phyloP scores from a whole-genome alignment of 441 rosid species.

The Lagerstroemia fauriei region DNA sequence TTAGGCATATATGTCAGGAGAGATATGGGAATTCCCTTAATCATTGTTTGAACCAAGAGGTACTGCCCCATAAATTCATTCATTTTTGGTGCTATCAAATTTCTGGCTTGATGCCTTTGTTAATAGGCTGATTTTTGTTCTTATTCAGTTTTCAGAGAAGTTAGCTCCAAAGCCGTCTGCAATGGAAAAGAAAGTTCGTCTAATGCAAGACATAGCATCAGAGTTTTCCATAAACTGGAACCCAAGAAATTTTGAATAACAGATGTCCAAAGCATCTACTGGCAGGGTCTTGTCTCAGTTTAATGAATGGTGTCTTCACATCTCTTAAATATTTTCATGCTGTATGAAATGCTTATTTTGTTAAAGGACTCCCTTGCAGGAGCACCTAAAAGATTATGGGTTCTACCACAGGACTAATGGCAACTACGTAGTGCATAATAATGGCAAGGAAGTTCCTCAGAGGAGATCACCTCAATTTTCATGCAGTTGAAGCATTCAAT shows the following conservation, averaged over 20 bases:
- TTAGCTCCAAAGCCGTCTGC: slow-evolving; percentile 54
- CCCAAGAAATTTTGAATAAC: slow-evolving; percentile 54
- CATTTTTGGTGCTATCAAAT: slow-evolving; percentile 9
- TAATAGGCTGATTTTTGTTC: slow-evolving; percentile 23
- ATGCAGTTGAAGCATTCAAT: slow-evolving; percentile 29
- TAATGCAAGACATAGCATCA: slow-evolving; percentile 67
- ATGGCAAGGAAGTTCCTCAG: slow-evolving; percentile 32
- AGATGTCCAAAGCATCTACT: slow-evolving; percentile 41
- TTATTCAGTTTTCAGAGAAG: slow-evolving; percentile 59
- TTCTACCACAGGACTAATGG: slow-evolving; percentile 34
- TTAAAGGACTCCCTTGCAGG: not conserved
- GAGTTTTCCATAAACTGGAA: slow-evolving; percentile 81
- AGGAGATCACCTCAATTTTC: slow-evolving; percentile 33
- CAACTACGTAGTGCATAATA: slow-evolving; percentile 34
- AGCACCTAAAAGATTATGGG: slow-evolving; percentile 40
- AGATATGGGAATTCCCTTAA: slow-evolving; percentile 68
- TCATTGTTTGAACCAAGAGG: slow-evolving; percentile 69
- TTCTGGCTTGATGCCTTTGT: slow-evolving; percentile 18
- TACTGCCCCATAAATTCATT: slow-evolving; percentile 32
- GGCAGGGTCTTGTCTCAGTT: slow-evolving; percentile 47
- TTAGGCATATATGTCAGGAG: slow-evolving; percentile 74
- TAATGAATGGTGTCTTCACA: not conserved
- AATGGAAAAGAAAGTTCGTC: slow-evolving; percentile 61
- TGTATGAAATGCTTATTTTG: not conserved
- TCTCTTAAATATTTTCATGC: not conserved